Evolutionary conservation across 106 monocot species (phyloP).

Genomic region (Hemerocallis citrina): DNA sequence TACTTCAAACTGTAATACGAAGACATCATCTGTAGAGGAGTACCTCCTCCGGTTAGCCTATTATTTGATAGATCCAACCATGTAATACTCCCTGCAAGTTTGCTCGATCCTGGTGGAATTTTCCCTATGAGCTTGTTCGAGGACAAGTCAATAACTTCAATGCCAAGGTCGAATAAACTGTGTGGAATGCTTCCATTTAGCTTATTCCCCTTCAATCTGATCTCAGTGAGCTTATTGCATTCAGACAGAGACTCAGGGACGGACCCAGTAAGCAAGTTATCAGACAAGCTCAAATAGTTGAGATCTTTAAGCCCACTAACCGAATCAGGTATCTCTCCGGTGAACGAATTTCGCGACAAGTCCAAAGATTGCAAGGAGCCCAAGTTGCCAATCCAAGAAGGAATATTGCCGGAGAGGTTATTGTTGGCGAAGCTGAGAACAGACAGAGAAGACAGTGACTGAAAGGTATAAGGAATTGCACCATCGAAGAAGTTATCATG

Average conservation of each 20-base stretch:
- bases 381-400: conserved; percentile 48
- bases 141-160: conserved; percentile 63
- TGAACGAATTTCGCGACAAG: conserved; percentile 48
- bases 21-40: conserved; percentile 52
- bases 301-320: conserved; percentile 36
- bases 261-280: conserved; percentile 44
- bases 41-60: conserved; percentile 28
- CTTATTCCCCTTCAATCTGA: conserved; percentile 36
- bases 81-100: conserved; percentile 37
- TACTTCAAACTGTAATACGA: conserved; percentile 45
- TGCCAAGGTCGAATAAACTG: conserved; percentile 46
- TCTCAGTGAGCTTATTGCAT: conserved; percentile 37
- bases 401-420: conserved; percentile 47
- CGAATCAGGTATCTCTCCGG: conserved; percentile 34
- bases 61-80: conserved; percentile 62
- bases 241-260: conserved; percentile 42
- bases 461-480: conserved; percentile 31
- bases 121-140: conserved; percentile 52
- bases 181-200: conserved; percentile 63
- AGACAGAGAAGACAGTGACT: conserved; percentile 25
- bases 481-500: conserved; percentile 46
- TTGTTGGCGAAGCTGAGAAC: conserved; percentile 44
- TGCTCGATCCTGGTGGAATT: conserved; percentile 45
- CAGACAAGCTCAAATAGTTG: conserved; percentile 29
- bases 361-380: conserved; percentile 38